Base-by-base conservation (phyloP, 306 rosid genomes). In the Corylus americana region DNA sequence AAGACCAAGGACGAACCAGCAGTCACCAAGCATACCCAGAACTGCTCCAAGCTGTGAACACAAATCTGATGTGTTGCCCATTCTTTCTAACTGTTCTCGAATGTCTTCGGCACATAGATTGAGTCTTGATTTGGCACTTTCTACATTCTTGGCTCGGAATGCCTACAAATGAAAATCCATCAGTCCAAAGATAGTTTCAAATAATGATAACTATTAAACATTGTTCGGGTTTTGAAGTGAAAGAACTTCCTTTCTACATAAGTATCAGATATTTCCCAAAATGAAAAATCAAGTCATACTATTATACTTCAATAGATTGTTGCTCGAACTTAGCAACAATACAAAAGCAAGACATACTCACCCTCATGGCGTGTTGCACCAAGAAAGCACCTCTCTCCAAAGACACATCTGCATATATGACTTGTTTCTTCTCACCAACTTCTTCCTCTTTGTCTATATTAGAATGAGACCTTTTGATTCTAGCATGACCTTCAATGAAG, bases 361-460 rank as follows among this genome's bases (percentile, higher is more conserved):
- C 99, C 97, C 98, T 92, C 99, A 95, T 93, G 81, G 99, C 98
- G 64, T 95, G 99, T 77, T 95, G 98, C 71, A 95, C 93, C 86
- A 95, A 88, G 89, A 95, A 95, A 79, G 99, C 89, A 73, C 98
- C 98, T 81, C 99, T 92, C 85, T 95, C 98, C 88, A 95, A 78
- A 82, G 98, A 95, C 80, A 95, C 92, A 42, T 95, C 99, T 85
- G 93, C 99, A 75, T 95, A 95, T 73, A 88, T 77, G 20, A 95
- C 92, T 17, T 81, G 84, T 79, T 88, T 86, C 80, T 81, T 89
- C 80, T 89, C 95, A 39, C 82, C 67, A 31, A 74, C 85, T 77
- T 63, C 87, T 78, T 86, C 97, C 37, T 81, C 87, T 75, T 87
- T 87, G 77, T 75, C 89, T 77, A 81, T 77, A 84, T 74, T 88